Conservation (phyloP, 306 rosid genomes). For the Ammopiptanthus mongolicus region DNA sequence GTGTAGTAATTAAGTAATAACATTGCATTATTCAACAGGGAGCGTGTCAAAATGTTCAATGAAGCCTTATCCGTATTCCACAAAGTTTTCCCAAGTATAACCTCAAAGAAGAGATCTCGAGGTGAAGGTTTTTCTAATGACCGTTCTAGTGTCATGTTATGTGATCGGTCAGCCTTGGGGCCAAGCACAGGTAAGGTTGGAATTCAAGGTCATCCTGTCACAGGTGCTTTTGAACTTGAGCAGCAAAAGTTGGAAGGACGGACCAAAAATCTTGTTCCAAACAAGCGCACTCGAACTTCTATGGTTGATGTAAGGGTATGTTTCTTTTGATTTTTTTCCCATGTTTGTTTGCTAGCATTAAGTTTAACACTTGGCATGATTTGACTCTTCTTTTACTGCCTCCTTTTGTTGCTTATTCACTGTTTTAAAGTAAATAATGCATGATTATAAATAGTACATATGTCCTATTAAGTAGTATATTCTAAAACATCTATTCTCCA, state of each 20-base stretch:
- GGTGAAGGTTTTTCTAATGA: conserved; percentile 67
- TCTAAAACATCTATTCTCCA: conserved; percentile 21
- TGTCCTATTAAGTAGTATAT: conserved; percentile 1
- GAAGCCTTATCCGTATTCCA: conserved; percentile 77
- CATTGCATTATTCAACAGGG: conserved; percentile 55
- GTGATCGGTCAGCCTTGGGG: conserved; percentile 73
- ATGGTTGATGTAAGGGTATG: conserved; percentile 79
- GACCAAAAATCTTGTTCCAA: conserved; percentile 62
- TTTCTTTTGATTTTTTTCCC: conserved; percentile 13
- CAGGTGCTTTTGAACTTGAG: conserved; percentile 79
- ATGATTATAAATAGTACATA: neutral
- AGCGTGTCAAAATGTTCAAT: conserved; percentile 64
- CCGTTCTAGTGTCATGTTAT: conserved; percentile 53
- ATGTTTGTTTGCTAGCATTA: neutral
- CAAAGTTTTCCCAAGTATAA: conserved; percentile 69
- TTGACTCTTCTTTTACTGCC: neutral
- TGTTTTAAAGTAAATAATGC: conserved; percentile 3
- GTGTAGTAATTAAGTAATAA: conserved; percentile 27
- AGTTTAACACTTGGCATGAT: neutral
- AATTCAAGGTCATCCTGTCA: conserved; percentile 58
- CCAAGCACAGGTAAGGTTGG: conserved; percentile 70
- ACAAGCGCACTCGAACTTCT: conserved; percentile 95
- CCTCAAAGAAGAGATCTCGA: conserved; percentile 94
- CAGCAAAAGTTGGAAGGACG: conserved; percentile 88
- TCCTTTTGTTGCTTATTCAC: conserved; percentile 1